A percentile compares a stretch with the other conserved stretches of the same genome.
phyloP scores from a whole-genome alignment of 768 basidiomycete species.

The Nevesoporus exiguus region DNA sequence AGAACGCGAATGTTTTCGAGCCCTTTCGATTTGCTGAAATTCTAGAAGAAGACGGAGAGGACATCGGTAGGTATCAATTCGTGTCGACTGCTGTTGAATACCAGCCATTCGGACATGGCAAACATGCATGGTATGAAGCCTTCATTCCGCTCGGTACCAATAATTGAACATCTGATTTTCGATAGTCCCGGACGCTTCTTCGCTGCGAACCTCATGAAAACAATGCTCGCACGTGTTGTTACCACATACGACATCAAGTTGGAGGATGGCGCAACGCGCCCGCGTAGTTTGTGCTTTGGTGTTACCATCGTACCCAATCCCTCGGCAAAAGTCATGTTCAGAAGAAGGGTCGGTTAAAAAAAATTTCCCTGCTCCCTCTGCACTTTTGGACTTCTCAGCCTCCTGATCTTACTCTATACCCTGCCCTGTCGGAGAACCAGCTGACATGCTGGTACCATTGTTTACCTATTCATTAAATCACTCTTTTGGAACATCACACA shows the following conservation, averaged over 20 bases:
- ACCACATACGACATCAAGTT: conserved; percentile 1
- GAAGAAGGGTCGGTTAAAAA: background rate
- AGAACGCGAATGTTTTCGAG: background rate
- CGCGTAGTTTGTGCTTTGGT: background rate
- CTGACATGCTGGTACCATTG: too few relatives aligned
- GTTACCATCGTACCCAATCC: background rate
- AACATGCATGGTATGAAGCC: background rate
- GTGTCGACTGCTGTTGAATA: background rate
- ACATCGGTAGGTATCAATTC: background rate
- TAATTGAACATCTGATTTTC: too few relatives aligned
- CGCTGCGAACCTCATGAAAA: background rate
- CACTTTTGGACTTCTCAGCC: background rate
- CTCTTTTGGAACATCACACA: too few relatives aligned
- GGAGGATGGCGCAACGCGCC: background rate
- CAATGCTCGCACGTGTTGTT: background rate
- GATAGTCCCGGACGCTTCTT: background rate
- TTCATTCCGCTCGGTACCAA: background rate
- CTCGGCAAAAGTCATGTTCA: background rate
- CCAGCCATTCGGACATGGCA: background rate
- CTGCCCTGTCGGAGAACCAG: too few relatives aligned
- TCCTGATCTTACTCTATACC: too few relatives aligned
- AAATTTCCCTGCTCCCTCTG: background rate
- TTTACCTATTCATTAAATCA: too few relatives aligned
- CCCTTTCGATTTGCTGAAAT: too few relatives aligned
- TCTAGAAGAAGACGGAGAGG: too few relatives aligned